These are phyloP conservation scores for Fusarium miscanthi DNA, from an alignment of 2,329 filamentous ascomycete species.

Conservation along the genomic window DNA sequence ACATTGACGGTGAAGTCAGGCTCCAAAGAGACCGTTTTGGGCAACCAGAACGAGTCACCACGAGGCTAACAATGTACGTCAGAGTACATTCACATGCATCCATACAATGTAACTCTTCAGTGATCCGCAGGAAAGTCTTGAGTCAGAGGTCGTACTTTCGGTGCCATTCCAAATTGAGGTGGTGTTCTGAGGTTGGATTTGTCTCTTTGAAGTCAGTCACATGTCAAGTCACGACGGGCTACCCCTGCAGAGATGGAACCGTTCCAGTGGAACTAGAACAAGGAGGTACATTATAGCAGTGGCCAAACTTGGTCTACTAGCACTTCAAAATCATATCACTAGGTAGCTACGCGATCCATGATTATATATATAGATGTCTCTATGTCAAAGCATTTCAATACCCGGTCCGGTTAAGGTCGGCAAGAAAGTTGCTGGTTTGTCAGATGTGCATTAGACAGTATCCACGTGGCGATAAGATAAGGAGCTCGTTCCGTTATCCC, in stretches of 20 bases:
- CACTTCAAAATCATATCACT: neutral
- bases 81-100: conserved; percentile 18
- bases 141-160: neutral
- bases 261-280: conserved; percentile 3
- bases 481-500: conserved; percentile 40
- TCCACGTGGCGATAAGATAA: conserved; percentile 51
- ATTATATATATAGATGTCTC: neutral
- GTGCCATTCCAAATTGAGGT: neutral
- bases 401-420: neutral
- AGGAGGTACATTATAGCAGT: neutral
- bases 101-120: neutral
- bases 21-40: conserved; percentile 29
- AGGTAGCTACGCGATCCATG: neutral
- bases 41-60: conserved; percentile 2
- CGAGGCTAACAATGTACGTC: conserved; percentile 1
- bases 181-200: neutral
- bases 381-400: neutral
- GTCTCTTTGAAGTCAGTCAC: conserved; percentile 25
- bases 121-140: neutral
- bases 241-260: neutral
- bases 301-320: neutral
- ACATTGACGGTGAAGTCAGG: conserved; percentile 14
- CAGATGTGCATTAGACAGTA: neutral
- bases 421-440: neutral
- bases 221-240: conserved; percentile 36